Evolutionary conservation across 2,329 filamentous ascomycete genomes (phyloP).

Genomic region (Arachnomyces sp.): DNA sequence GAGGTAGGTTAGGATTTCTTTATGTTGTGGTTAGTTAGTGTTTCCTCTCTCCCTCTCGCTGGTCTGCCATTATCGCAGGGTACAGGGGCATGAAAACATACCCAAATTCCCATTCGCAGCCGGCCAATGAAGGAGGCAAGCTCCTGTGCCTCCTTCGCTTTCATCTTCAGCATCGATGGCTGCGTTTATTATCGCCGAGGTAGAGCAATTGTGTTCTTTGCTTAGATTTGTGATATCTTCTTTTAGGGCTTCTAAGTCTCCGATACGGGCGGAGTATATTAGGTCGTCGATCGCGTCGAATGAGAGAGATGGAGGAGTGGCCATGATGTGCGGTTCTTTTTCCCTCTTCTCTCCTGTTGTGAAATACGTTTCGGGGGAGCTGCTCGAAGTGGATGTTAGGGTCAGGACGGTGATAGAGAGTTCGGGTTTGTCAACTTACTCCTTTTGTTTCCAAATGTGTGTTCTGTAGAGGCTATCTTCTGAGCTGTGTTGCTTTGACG

Average conservation of each 20-base stretch:
- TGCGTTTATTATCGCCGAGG: conserved; percentile 59
- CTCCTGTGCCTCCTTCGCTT: conserved; percentile 52
- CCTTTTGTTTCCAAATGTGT: too few relatives aligned
- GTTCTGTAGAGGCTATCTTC: too few relatives aligned
- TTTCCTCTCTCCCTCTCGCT: too few relatives aligned
- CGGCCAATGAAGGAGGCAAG: conserved; percentile 70
- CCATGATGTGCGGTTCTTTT: conserved; percentile 6
- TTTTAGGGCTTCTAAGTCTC: conserved; percentile 64
- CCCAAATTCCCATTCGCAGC: conserved; percentile 81
- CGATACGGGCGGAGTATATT: conserved; percentile 74
- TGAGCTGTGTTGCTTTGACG: too few relatives aligned
- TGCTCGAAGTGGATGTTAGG: background rate
- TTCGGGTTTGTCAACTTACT: too few relatives aligned
- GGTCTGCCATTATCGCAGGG: background rate
- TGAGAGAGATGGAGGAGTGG: conserved; percentile 41
- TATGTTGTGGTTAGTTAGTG: background rate
- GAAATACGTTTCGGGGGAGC: background rate
- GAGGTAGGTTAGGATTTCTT: conserved; percentile 43
- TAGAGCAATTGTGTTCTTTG: conserved; percentile 51
- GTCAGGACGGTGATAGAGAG: too few relatives aligned
- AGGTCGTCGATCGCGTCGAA: conserved; percentile 87
- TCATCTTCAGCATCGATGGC: conserved; percentile 69
- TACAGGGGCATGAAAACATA: conserved; percentile 35
- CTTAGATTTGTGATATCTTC: conserved; percentile 53
- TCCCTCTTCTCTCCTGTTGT: conserved; percentile 1